Evolutionary conservation across 164 flowering plant genomes (phyloP), one percentile per base, ranked within the genome.

Genomic region (Chloranthus sessilifolius): DNA sequence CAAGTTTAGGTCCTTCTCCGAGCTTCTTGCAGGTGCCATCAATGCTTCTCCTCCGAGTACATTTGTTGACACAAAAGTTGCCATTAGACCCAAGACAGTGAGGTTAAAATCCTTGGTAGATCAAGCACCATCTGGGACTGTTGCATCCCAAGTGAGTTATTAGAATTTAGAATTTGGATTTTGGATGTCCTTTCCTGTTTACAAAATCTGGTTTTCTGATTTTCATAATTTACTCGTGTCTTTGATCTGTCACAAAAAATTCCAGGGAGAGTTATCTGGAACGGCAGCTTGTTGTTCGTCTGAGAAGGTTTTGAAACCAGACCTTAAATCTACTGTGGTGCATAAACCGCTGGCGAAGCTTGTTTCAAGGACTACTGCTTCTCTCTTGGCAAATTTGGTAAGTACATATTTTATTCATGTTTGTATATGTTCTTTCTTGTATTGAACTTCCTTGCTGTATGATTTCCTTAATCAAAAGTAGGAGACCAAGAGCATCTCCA

Each of bases 301-400:
- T 37, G 71, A 71, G 20, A 67, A 55, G 43, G 66, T 31, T 53
- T 50, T 49, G 22, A 49, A 61, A 36, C 25, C 72, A 26, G 81
- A 75, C n/a, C 44, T 27, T 47, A 71, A 63, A 60, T 46, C 78
- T 34, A 65, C 58, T 56, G 79, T 83, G 25, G 51, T 88, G 33
- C 81, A 79, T 61, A 92, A 84, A 66, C 99, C 99, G 11, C 54
- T 76, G 75, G 91, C 99, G 12, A 88, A 86, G 64, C 67, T 76
- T 55, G 91, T 81, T 6, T 83, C 99, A 22, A 84, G 65, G 65
- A 50, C 69, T 31, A 82, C 97, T 31, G 72, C 64, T 52, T 74
- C 91, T 64, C 69, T 80, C 55, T 52, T 88, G 77, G 79, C 81
- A 47, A 83, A 73, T 60, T 52, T 81, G 95, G 99, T 88, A 22